Base-by-base conservation (phyloP, 2,329 filamentous ascomycete species). In the Cercospora sesami region DNA sequence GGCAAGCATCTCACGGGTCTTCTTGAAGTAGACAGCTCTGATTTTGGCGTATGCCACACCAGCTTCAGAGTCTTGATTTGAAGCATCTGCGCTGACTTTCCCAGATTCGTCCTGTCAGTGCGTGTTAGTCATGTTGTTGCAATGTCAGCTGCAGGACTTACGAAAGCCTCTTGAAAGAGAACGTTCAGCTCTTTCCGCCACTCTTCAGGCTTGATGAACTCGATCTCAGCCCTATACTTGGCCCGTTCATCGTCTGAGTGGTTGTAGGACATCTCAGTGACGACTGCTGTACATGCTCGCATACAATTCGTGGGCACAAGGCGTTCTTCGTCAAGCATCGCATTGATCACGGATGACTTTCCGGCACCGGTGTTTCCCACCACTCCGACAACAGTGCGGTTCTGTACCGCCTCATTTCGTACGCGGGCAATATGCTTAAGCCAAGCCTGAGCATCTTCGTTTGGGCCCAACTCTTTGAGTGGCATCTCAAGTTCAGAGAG, bases 341-440 rank as follows among this genome's bases (percentile, higher is more conserved):
- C 87, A 72, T 90, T 90, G 75, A 90, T 88, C 0, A 89, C 79
- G 1, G 85, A 87, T 21, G 83, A 86, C 73, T 90, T 90, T 0
- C 88, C 88, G 1, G 85, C 84, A 0, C 87, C 87, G 0, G 88
- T 90, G 64, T 84, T 86, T 14, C 69, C 88, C 2, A 88, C 83
- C 0, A 90, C 84, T 5, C 87, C 87, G 18, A 90, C 80, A 0
- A 89, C 80, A 1, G 81, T 81, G 16, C 79, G 78, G 10, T 81
- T 82, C 28, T 77, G 77, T 5, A 74, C 73, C 3, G 80, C 78
- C 61, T 81, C 79, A 2, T 79, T 75, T 30, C 79, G 75, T 0
- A 86, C 74, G 2, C 79, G 78, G 2, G 81, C 75, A 45, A 85
- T 82, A 12, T 80, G 73, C 21, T 79, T 65, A 7, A 81, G 66